Base-by-base conservation (phyloP, 371 early-diverging fungal genomes). In the Vairimorpha necatrix region DNA sequence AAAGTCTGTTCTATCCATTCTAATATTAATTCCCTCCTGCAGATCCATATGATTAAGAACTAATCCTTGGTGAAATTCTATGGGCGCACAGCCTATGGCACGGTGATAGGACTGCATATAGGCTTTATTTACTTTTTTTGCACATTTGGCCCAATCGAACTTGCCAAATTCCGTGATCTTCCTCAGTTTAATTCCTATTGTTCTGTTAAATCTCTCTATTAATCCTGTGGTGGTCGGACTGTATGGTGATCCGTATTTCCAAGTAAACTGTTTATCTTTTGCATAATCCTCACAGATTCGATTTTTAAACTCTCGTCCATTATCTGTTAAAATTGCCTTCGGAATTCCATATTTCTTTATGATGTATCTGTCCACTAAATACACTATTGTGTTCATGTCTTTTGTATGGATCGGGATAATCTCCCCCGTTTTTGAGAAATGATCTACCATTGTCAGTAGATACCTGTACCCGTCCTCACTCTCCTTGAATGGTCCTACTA, bases 271-370 rank as follows among this genome's bases (percentile, higher is more conserved):
- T 71, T 34, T n/a, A 2, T 39, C 1, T 7, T 18, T 32, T 16
- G 13, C n/a, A 4, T 65, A 30, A n/a, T 71, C 65, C 20, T 36
- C 13, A 30, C 13, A 11, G 6, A 60, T 3, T 4, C 7, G 11
- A 36, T 71, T 71, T 14, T 28, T 30, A 71, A 71, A 71, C 20
- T 65, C 72, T 33, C n/a, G 6, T n/a, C 72, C 67, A 22, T 66
- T 71, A 33, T 71, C 72, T 16, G 72, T 26, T n/a, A 67, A 24
- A 24, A 71, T 67, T 56, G 13, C 34, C 13, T 14, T 32, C 1
- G 67, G 63, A 9, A 36, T 2, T 2, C 72, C 72, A 32, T 71
- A 58, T 36, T 65, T 71, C n/a, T 71, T 32, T 20, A 71, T 32
- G 14, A 71, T 65, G 2, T 13, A 28, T 30, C 16, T 32, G 2